Conservation (phyloP, 805 yeast genomes). For the Martiniozyma abietophila region DNA sequence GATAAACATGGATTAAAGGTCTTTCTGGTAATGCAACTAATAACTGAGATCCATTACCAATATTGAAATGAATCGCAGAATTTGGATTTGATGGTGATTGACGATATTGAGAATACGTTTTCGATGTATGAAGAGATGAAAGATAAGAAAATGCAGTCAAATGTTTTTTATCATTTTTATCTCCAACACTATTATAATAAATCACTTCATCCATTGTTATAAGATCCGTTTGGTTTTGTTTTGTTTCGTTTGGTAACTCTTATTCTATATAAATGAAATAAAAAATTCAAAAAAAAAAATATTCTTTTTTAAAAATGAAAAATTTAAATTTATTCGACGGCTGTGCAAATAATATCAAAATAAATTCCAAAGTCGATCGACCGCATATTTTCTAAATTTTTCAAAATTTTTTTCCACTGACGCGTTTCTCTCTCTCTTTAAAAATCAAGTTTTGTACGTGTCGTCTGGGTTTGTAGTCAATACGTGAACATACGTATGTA, state of each 20-base stretch:
- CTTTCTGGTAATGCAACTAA: conserved; percentile 61
- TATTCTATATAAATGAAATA: background rate
- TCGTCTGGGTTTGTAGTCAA: too few species aligned
- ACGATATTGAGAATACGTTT: conserved; percentile 41
- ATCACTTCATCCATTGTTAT: conserved; percentile 41
- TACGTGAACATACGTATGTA: too few species aligned
- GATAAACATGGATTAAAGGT: conserved; percentile 67
- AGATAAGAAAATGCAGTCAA: conserved; percentile 29
- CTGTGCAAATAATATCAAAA: background rate
- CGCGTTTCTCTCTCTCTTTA: conserved; percentile 1
- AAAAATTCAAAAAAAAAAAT: background rate
- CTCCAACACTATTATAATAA: conserved; percentile 38
- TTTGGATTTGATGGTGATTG: conserved; percentile 39
- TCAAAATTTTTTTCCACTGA: background rate
- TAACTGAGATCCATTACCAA: conserved; percentile 40
- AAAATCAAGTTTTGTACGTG: too few species aligned
- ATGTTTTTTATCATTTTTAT: conserved; percentile 30
- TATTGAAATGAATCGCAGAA: conserved; percentile 39
- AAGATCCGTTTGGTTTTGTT: background rate
- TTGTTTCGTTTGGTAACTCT: background rate
- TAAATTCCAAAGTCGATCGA: background rate
- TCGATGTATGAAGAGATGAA: conserved; percentile 38
- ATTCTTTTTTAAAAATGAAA: too few species aligned
- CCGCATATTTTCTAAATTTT: background rate
- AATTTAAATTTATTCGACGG: background rate